phyloP scores from a whole-genome alignment of 371 early-diverging fungal genomes.

The Thermomucor indicae-seudaticae region DNA sequence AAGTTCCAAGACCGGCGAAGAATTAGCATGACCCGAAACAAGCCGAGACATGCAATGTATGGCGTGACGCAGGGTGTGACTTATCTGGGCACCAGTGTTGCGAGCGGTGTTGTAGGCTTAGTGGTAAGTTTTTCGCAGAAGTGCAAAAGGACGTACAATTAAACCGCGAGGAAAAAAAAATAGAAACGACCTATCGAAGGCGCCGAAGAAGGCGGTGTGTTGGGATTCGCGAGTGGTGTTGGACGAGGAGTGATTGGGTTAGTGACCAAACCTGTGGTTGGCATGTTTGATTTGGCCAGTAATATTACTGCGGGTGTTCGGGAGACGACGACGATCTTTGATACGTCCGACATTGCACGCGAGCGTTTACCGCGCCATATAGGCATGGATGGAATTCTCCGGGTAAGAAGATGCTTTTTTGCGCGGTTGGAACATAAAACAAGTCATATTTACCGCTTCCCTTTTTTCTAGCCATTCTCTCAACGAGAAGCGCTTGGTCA shows the following conservation, averaged over 20 bases:
- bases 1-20: conserved; percentile 75
- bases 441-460: not conserved
- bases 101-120: conserved; percentile 80
- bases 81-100: conserved; percentile 71
- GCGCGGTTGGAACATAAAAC: not conserved
- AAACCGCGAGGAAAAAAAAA: not conserved
- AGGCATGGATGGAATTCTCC: conserved; percentile 76
- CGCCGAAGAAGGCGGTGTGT: conserved; percentile 76
- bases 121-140: conserved; percentile 40
- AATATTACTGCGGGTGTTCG: conserved; percentile 84
- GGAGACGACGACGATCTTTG: conserved; percentile 94
- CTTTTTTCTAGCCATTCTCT: conserved; percentile 57
- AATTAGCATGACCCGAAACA: conserved; percentile 67
- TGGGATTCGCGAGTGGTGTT: conserved; percentile 83
- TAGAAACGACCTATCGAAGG: conserved; percentile 81
- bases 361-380: conserved; percentile 88
- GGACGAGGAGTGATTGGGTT: conserved; percentile 86
- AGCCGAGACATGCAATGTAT: conserved; percentile 77
- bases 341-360: conserved; percentile 63
- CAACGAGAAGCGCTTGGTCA: conserved; percentile 88
- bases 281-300: conserved; percentile 83
- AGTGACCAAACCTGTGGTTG: conserved; percentile 86
- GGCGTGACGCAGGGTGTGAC: conserved; percentile 81
- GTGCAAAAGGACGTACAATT: not conserved
- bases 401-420: conserved; percentile 25